A percentile compares a stretch with the other conserved stretches of the same genome.
Conservation (phyloP, 2,329 filamentous ascomycete species). For the Intubia oerlemansii region DNA sequence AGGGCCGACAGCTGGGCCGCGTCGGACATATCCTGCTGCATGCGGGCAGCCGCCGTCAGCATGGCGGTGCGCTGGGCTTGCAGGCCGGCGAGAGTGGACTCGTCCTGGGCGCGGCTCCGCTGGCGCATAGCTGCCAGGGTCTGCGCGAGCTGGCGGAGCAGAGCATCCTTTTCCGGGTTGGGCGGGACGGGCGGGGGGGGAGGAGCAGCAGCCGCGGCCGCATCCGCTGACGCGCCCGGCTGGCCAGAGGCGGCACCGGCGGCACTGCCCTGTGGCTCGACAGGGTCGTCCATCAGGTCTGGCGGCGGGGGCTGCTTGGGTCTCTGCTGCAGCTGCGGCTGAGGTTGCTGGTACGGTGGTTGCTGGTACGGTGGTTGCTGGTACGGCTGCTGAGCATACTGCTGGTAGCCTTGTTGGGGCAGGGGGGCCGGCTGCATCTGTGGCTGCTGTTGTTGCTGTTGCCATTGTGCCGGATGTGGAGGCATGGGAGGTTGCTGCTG, state of each 20-base stretch:
- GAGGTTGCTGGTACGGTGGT: slow-evolving; percentile 6
- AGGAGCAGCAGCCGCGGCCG: slow-evolving; percentile 8
- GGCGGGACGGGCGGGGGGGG: slow-evolving; percentile 71
- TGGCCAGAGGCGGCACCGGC: too few relatives aligned
- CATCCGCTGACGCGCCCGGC: too few relatives aligned
- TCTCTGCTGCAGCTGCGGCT: slow-evolving; percentile 9
- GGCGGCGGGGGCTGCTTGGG: slow-evolving; percentile 17
- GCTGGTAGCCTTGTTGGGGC: too few relatives aligned
- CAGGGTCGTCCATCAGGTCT: slow-evolving; percentile 37
- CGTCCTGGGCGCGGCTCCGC: slow-evolving; percentile 48
- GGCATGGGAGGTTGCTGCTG: not conserved
- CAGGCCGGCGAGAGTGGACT: slow-evolving; percentile 52
- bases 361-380: slow-evolving; percentile 13
- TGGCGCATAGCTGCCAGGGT: slow-evolving; percentile 49
- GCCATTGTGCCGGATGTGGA: slow-evolving; percentile 7
- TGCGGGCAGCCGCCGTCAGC: slow-evolving; percentile 39
- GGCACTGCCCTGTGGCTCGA: slow-evolving; percentile 11
- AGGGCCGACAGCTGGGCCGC: slow-evolving; percentile 50
- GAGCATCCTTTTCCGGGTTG: slow-evolving; percentile 84
- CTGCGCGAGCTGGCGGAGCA: slow-evolving; percentile 55
- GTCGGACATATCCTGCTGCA: slow-evolving; percentile 54
- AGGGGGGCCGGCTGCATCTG: too few relatives aligned
- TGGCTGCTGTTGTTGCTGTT: slow-evolving; percentile 4
- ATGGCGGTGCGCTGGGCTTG: slow-evolving; percentile 64
- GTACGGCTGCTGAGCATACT: slow-evolving; percentile 7